Evolutionary conservation across 2,329 filamentous ascomycete genomes (phyloP).

Genomic region (Aspergillus chevalieri): DNA sequence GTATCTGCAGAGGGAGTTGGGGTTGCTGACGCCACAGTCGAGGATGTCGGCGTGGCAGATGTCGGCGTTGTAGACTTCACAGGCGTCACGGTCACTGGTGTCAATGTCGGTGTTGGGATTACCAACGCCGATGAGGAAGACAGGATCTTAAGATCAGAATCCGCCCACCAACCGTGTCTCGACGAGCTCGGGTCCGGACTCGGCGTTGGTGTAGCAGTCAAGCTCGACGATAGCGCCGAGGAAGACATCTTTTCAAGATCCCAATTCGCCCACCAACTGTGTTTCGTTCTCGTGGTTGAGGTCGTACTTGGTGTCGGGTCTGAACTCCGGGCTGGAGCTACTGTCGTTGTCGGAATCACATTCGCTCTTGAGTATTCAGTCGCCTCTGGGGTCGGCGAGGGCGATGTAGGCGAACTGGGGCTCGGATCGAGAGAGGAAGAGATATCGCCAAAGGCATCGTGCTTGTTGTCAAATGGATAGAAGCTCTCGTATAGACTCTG

Average conservation of each 20-base stretch:
- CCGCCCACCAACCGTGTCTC: too few relatives aligned
- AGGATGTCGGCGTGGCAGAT: neutral
- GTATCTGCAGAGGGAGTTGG: neutral
- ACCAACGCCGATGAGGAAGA: too few relatives aligned
- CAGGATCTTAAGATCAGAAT: too few relatives aligned
- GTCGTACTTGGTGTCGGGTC: too few relatives aligned
- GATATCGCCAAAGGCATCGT: neutral
- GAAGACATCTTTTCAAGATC: too few relatives aligned
- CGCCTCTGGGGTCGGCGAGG: too few relatives aligned
- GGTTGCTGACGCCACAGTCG: neutral
- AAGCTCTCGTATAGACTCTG: conserved; percentile 1
- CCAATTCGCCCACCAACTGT: too few relatives aligned
- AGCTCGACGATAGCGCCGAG: neutral
- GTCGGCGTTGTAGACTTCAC: conserved; percentile 1
- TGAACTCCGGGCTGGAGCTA: too few relatives aligned
- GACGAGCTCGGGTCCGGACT: too few relatives aligned
- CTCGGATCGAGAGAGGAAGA: neutral
- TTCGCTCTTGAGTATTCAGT: too few relatives aligned
- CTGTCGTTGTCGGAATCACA: too few relatives aligned
- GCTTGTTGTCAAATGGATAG: neutral
- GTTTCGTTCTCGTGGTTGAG: too few relatives aligned
- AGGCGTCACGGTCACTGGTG: conserved; percentile 2
- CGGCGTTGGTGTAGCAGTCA: neutral
- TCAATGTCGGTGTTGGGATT: conserved; percentile 3
- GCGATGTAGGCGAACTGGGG: neutral